Evolutionary conservation across 257 asterid species (phyloP), one percentile per base, ranked within the genome.

Genomic region (Scutellaria galericulata): DNA sequence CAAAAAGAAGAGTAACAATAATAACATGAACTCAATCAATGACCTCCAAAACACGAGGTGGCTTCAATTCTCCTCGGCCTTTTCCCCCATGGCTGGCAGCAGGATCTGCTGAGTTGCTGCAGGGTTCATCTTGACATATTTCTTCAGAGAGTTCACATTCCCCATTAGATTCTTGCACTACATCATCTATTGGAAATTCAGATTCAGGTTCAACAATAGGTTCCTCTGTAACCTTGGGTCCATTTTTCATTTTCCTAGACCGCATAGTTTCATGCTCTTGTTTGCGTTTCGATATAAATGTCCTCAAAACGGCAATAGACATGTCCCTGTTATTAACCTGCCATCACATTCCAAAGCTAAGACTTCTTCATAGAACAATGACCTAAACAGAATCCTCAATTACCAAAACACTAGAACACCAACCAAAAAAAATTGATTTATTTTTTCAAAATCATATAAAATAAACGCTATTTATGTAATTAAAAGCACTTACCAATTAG

Each of bases 261-360:
- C 81, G 57, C 83, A 71, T 47, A 7, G 82, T 77, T 37, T 92
- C 91, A 54, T 92, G 96, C 81, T 95, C 98, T 80, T 82, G 83
- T 66, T 84, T 73, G 42, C 88, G 88, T 66, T 87, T 87, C 8
- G 86, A 74, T 67, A 95, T 75, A 84, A 90, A 92, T 51, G 89
- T 76, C 85, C 99, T 88, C 88, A 92, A 73, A 80, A 95, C 97
- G 24, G 99, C 97, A 78, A 95, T 84, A 15, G 99, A 95, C 92
- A 95, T 86, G 76, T 95, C 99, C 77, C 98, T 86, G 79, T 95
- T 92, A 60, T 95, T 90, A 70, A 95, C 98, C 99, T 95, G 90
- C 37, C 58, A 72, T 31, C 68, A 68, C 20, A 80, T 64, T 58
- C 67, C 73, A 44, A 78, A 46, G 52, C 46, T 73, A 77, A 80